These are phyloP conservation scores for Penicillium diatomitis DNA, from an alignment of 495 filamentous ascomycete species.

Conservation along the genomic window DNA sequence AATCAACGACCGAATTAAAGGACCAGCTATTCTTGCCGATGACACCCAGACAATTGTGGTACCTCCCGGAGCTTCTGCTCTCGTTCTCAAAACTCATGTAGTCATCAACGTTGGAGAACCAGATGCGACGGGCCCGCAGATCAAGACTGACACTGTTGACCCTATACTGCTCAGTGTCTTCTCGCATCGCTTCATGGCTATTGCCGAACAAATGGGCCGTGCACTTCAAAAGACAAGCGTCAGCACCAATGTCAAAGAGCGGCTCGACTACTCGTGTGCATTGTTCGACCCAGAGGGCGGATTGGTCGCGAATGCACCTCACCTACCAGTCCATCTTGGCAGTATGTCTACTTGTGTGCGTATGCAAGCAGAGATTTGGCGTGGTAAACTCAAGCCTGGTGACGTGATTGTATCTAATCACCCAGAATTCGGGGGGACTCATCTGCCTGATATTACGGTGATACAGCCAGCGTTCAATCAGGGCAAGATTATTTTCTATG, in stretches of 20 bases:
- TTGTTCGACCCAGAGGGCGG: constrained; percentile 31
- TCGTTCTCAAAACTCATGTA: constrained; percentile 18
- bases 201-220: constrained; percentile 39
- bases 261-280: constrained; percentile 36
- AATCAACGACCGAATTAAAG: constrained; percentile 63
- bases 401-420: constrained; percentile 95
- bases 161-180: constrained; percentile 79
- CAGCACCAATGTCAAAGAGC: constrained; percentile 35
- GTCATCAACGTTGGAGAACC: constrained; percentile 22
- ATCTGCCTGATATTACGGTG: constrained; percentile 86
- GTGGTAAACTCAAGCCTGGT: constrained; percentile 73
- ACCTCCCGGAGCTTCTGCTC: constrained; percentile 57
- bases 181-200: constrained; percentile 27
- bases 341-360: constrained; percentile 55
- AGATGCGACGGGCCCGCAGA: constrained; percentile 35
- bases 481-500: constrained; percentile 73
- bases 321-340: constrained; percentile 86
- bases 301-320: constrained; percentile 59
- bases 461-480: constrained; percentile 73
- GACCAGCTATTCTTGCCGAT: constrained; percentile 83
- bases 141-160: constrained; percentile 30
- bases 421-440: constrained; percentile 81
- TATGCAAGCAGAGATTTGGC: constrained; percentile 75
- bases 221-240: constrained; percentile 33
- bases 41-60: constrained; percentile 91